Conservation (phyloP, 2,329 filamentous ascomycete genomes). For the Colletotrichum chrysophilum region DNA sequence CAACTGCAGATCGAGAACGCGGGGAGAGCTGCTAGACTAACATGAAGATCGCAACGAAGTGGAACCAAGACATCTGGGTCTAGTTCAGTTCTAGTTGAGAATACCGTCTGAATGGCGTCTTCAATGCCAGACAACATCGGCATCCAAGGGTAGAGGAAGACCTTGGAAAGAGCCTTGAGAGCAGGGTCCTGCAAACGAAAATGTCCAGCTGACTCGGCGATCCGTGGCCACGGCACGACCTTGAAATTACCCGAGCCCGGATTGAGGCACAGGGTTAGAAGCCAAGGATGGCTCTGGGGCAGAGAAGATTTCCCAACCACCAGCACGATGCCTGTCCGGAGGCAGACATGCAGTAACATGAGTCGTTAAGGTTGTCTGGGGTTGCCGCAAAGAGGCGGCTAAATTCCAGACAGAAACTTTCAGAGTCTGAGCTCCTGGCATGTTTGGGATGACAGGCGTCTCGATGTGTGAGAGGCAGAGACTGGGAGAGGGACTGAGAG, state of each 20-base stretch:
- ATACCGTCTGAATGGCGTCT: not conserved
- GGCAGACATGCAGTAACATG: constrained; percentile 5
- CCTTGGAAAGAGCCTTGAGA: not conserved
- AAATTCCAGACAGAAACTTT: not conserved
- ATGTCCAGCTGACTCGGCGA: constrained; percentile 1
- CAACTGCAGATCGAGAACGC: not conserved
- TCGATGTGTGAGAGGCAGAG: not conserved
- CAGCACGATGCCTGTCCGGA: not conserved
- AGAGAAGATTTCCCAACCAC: not conserved
- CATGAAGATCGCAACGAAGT: not conserved
- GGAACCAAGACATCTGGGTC: not conserved
- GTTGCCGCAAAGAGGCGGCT: not conserved
- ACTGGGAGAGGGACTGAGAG: not conserved
- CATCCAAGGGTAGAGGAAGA: not conserved
- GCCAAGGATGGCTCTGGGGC: constrained; percentile 7
- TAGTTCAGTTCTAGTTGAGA: not conserved
- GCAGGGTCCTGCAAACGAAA: not conserved
- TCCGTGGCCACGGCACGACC: not conserved
- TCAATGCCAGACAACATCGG: not conserved
- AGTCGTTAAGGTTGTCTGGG: constrained; percentile 17
- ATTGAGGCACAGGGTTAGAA: not conserved
- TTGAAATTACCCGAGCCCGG: not conserved
- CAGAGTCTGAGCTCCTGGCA: constrained; percentile 10
- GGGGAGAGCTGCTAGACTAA: not conserved
- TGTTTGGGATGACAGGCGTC: constrained; percentile 7